A percentile compares a stretch with the other conserved stretches of the same genome.
These are phyloP conservation scores for Trifolium repens DNA, from an alignment of 306 rosid species.

Conservation along the genomic window DNA sequence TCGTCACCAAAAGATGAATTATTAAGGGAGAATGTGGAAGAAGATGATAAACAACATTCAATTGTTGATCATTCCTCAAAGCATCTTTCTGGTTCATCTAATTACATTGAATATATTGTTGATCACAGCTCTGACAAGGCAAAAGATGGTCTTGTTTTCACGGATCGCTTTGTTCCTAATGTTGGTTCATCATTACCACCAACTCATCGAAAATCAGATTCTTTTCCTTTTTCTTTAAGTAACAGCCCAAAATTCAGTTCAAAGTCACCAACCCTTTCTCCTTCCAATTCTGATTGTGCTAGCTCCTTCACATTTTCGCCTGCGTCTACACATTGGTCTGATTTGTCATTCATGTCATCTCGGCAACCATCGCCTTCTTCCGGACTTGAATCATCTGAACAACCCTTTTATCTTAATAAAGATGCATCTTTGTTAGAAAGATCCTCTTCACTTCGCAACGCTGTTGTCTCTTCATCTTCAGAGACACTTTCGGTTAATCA, in stretches of 20 bases:
- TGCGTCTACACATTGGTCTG: constrained; percentile 88
- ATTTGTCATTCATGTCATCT: constrained; percentile 69
- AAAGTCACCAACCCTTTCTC: constrained; percentile 78
- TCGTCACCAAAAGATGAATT: constrained; percentile 42
- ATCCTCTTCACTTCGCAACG: constrained; percentile 47
- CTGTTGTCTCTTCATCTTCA: constrained; percentile 47
- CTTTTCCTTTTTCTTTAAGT: constrained; percentile 59
- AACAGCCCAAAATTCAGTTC: constrained; percentile 57
- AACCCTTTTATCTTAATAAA: constrained; percentile 43
- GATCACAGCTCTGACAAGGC: constrained; percentile 29
- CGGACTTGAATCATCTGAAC: constrained; percentile 64
- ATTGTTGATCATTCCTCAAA: constrained; percentile 50
- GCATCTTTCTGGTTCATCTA: constrained; percentile 61
- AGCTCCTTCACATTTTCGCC: constrained; percentile 86
- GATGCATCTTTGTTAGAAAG: constrained; percentile 50
- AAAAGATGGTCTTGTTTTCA: constrained; percentile 38
- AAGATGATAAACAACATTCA: constrained; percentile 45
- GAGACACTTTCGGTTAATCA: constrained; percentile 49
- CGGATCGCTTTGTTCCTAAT: constrained; percentile 42
- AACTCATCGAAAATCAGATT: constrained; percentile 58
- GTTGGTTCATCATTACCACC: constrained; percentile 53
- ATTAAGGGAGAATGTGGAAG: constrained; percentile 44
- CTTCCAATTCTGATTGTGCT: constrained; percentile 77
- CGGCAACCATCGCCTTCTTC: constrained; percentile 86
- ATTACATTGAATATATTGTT: constrained; percentile 61